Conservation (phyloP, 306 rosid genomes). For the Prunus mume region DNA sequence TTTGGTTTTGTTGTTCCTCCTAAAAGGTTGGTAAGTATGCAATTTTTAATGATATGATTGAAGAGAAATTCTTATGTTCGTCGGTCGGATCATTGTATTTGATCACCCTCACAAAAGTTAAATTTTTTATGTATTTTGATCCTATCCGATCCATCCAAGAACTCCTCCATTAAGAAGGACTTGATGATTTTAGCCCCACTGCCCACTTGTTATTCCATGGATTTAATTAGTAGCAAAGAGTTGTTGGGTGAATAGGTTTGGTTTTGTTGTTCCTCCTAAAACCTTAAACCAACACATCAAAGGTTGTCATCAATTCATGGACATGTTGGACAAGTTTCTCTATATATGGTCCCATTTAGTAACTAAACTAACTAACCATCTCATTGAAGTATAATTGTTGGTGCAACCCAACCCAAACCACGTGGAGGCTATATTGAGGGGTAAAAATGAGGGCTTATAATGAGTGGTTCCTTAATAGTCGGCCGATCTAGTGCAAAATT, state of each 20-base stretch:
- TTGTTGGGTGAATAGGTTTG: not conserved
- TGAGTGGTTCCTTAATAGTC: no score
- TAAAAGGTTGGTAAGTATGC: no score
- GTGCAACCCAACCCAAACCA: not conserved
- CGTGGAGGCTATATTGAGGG: no score
- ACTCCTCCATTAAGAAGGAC: not conserved
- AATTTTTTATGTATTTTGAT: no score
- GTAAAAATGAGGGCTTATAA: no score
- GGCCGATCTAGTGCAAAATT: no score
- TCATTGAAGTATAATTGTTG: no score
- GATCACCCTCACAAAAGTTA: no score
- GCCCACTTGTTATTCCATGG: not conserved
- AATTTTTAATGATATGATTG: no score
- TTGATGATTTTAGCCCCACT: not conserved
- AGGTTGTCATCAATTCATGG: not conserved
- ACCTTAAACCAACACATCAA: slow-evolving; percentile 2
- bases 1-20: not conserved
- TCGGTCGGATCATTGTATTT: no score
- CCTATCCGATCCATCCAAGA: no score
- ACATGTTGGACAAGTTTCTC: not conserved
- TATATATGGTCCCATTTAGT: not conserved
- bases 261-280: not conserved
- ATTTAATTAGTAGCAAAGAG: not conserved
- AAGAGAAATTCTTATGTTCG: no score
- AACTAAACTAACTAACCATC: not conserved